phyloP scores from a whole-genome alignment of 257 asterid genomes.

The Solanum tarapatanum region DNA sequence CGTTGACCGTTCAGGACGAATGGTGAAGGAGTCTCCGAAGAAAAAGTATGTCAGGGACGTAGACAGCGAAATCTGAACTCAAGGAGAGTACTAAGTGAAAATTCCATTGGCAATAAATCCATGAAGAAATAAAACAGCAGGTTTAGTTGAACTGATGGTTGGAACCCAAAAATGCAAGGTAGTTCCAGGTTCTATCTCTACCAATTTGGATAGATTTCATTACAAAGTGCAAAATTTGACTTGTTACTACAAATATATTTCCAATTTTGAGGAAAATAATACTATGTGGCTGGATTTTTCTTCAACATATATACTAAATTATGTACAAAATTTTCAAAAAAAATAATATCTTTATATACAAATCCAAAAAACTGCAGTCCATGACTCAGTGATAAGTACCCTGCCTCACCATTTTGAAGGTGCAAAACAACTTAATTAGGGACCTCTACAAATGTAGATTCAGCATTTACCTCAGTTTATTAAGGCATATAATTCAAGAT shows the following conservation, averaged over 20 bases:
- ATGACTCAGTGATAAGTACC: not conserved
- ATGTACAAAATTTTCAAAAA: too few species aligned
- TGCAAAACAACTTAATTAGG: not conserved
- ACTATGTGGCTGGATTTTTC: not conserved
- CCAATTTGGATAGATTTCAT: not conserved
- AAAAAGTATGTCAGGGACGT: slow-evolving; percentile 12
- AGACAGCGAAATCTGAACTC: not conserved
- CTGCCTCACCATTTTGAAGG: not conserved
- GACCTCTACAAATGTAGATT: not conserved
- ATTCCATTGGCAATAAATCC: slow-evolving; percentile 5
- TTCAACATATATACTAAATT: too few species aligned
- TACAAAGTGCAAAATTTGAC: not conserved
- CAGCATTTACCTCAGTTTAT: not conserved
- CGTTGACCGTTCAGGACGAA: not conserved
- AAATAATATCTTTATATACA: too few species aligned
- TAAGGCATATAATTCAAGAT: not conserved
- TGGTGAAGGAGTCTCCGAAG: slow-evolving; percentile 2
- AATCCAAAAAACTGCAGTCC: not conserved
- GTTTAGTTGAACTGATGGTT: not conserved
- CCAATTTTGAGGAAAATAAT: not conserved
- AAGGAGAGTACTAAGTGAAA: not conserved
- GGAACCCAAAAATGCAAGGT: slow-evolving; percentile 12
- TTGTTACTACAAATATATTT: too few species aligned
- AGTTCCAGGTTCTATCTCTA: slow-evolving; percentile 15
- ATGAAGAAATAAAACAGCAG: not conserved